phyloP scores from a whole-genome alignment of 2,329 filamentous ascomycete genomes.

The Pseudocercospora cruenta region DNA sequence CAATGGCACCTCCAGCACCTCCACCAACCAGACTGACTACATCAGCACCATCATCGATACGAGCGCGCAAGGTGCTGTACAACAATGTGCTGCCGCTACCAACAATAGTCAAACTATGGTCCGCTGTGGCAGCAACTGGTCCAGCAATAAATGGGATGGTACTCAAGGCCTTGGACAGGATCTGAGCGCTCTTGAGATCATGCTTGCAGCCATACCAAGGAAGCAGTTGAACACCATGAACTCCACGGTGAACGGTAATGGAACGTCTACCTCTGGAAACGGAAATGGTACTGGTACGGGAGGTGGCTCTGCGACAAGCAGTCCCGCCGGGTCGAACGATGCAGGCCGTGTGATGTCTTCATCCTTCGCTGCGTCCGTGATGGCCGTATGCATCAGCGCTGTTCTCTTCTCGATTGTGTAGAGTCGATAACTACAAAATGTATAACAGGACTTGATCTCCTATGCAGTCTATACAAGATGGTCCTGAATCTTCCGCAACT shows the following conservation, averaged over 20 bases:
- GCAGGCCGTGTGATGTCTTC: background rate
- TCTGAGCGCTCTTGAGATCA: conserved; percentile 57
- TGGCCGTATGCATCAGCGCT: background rate
- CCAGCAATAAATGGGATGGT: conserved; percentile 45
- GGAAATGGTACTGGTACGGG: background rate
- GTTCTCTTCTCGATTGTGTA: background rate
- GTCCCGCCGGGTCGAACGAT: background rate
- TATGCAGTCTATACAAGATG: no score
- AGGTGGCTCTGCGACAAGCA: background rate
- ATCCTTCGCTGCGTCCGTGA: background rate
- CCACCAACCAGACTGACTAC: background rate
- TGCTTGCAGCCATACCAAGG: conserved; percentile 45
- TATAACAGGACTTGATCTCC: background rate
- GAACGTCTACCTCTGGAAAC: background rate
- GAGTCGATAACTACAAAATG: background rate
- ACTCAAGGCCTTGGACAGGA: conserved; percentile 56
- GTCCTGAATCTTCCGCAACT: no score
- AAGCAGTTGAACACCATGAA: conserved; percentile 16
- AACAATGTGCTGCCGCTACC: conserved; percentile 45
- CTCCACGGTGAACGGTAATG: conserved; percentile 5
- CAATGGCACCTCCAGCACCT: conserved; percentile 44
- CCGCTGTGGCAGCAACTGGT: conserved; percentile 47
- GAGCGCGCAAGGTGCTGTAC: conserved; percentile 58
- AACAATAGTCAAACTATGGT: background rate
- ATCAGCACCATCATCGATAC: conserved; percentile 32